Percentiles rank a stretch among this genome's conserved stretches.
Conservation (phyloP, 257 asterid genomes). For the Lavandula angustifolia region DNA sequence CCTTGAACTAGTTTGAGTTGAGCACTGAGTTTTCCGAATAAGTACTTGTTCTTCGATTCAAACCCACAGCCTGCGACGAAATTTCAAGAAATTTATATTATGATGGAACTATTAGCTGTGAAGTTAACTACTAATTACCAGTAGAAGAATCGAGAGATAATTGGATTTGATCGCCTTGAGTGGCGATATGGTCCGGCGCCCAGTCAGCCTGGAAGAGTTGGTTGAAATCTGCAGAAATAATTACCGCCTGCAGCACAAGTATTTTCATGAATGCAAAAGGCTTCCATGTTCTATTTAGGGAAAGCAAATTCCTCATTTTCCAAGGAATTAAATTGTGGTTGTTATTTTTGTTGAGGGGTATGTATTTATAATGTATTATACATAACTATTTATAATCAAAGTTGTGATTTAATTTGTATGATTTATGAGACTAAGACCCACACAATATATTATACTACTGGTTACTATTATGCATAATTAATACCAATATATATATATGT, state of each 20-base stretch:
- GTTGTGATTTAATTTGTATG: too few species aligned
- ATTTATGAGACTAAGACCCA: too few species aligned
- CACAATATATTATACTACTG: too few species aligned
- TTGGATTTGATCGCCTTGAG: slow-evolving; percentile 38
- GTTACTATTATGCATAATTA: too few species aligned
- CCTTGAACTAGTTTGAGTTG: slow-evolving; percentile 51
- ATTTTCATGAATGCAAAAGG: slow-evolving; percentile 17
- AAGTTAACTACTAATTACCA: slow-evolving; percentile 24
- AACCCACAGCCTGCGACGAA: slow-evolving; percentile 53
- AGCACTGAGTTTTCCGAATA: slow-evolving; percentile 55
- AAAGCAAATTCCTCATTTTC: slow-evolving; percentile 14
- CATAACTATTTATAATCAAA: not conserved
- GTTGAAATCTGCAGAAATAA: slow-evolving; percentile 35
- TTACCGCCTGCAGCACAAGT: slow-evolving; percentile 18
- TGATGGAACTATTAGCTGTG: too few species aligned
- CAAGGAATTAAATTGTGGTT: not conserved
- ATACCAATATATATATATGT: too few species aligned
- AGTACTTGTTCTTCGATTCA: slow-evolving; percentile 53
- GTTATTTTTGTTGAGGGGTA: not conserved
- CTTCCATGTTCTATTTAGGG: slow-evolving; percentile 14
- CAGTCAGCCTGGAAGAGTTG: slow-evolving; percentile 47
- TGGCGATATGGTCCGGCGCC: slow-evolving; percentile 52
- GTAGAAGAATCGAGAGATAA: slow-evolving; percentile 47
- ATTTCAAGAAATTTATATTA: too few species aligned
- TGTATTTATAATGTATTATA: not conserved